Conservation (phyloP, 495 filamentous ascomycete genomes). For the Penicillium alfredii region DNA sequence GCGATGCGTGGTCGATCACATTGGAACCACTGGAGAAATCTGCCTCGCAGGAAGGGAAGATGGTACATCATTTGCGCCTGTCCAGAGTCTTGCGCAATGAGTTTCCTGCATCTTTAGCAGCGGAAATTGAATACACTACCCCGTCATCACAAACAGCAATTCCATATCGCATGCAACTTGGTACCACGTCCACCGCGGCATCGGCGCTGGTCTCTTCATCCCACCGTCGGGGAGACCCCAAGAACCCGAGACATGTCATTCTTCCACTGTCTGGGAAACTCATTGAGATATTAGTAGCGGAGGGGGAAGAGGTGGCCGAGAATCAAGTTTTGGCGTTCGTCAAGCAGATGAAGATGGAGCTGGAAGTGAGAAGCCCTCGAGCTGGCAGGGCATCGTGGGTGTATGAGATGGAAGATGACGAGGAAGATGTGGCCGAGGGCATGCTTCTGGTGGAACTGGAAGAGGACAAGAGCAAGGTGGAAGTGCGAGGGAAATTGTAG, state of each 20-base stretch:
- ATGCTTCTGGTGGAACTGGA: constrained; percentile 50
- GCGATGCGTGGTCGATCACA: constrained; percentile 51
- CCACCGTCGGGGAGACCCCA: constrained; percentile 46
- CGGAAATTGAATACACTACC: constrained; percentile 50
- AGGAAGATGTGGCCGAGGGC: constrained; percentile 56
- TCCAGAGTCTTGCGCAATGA: constrained; percentile 52
- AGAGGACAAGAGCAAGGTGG: constrained; percentile 15
- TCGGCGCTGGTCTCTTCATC: constrained; percentile 39
- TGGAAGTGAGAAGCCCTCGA: constrained; percentile 49
- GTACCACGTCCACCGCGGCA: constrained; percentile 44
- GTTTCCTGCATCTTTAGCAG: constrained; percentile 49
- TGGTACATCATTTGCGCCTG: constrained; percentile 43
- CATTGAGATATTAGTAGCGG: constrained; percentile 50
- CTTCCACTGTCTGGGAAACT: constrained; percentile 54
- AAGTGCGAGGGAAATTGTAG: constrained; percentile 27
- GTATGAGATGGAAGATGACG: constrained; percentile 48
- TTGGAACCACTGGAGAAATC: constrained; percentile 28
- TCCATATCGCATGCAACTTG: constrained; percentile 41
- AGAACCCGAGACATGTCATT: constrained; percentile 49
- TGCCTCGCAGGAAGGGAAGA: constrained; percentile 7
- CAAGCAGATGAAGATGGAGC: constrained; percentile 65
- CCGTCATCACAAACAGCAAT: constrained; percentile 23
- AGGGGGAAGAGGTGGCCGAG: constrained; percentile 46
- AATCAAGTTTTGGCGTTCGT: constrained; percentile 56
- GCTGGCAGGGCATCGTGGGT: constrained; percentile 50